phyloP scores from a whole-genome alignment of 2,329 filamentous ascomycete genomes.

The Salinomyces thailandicus region DNA sequence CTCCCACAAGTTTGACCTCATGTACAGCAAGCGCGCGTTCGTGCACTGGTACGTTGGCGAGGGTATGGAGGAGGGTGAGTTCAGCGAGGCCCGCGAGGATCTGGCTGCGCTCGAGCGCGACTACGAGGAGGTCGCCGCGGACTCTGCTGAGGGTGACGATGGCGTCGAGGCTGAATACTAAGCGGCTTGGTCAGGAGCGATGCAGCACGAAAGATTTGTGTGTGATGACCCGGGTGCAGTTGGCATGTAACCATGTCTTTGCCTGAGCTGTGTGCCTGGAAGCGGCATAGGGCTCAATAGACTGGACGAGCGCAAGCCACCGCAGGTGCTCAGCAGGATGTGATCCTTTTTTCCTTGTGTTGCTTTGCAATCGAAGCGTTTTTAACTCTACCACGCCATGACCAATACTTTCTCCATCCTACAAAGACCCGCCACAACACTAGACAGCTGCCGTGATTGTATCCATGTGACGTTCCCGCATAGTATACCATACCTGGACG shows the following conservation, averaged over 20 bases:
- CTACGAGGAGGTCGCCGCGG: conserved; percentile 96
- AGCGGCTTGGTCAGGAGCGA: background rate
- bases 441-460: too few relatives aligned
- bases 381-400: background rate
- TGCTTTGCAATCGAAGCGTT: conserved; percentile 2
- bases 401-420: too few relatives aligned
- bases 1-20: conserved; percentile 97
- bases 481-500: too few relatives aligned
- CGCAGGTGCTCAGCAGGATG: too few relatives aligned
- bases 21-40: conserved; percentile 99
- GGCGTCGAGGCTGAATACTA: conserved; percentile 88
- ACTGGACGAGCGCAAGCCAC: conserved; percentile 1
- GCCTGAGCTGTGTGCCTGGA: background rate
- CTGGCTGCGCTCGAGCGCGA: conserved; percentile 94
- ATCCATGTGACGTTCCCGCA: too few relatives aligned
- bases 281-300: conserved; percentile 1
- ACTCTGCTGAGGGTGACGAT: conserved; percentile 82
- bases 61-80: conserved; percentile 99
- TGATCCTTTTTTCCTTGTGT: background rate
- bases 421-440: too few relatives aligned
- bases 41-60: conserved; percentile 99
- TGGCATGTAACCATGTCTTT: conserved; percentile 7
- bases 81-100: conserved; percentile 98
- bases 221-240: conserved; percentile 4
- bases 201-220: background rate